Base-by-base conservation (phyloP, 306 rosid genomes). In the Fagus crenata region DNA sequence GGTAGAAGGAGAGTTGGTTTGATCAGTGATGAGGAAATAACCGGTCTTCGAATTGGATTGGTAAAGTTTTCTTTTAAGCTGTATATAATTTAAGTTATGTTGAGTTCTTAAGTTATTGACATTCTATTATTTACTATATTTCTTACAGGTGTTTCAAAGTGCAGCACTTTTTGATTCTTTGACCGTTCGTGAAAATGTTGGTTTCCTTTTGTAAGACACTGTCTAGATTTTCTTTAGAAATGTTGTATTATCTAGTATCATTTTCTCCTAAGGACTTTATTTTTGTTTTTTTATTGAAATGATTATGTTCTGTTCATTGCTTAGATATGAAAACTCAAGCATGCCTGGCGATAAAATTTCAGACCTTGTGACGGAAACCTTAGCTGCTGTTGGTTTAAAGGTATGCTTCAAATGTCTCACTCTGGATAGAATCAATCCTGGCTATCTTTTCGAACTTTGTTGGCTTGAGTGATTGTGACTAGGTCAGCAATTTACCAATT, bases 91-190 rank as follows among this genome's bases (percentile, higher is more conserved):
- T 61, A 39, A 53, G 18, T 32, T 53, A n/a, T 79, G 60, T 69
- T 11, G 51, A n/a, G 18, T 11, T 58, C 22, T 33, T 41, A 53
- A 32, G 36, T 33, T 49, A 37, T 67, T 64, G 14, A 12, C 31
- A 1, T 73, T 78, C 7, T 76, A 32, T 6, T 67, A 46, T 37
- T 7, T 15, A 53, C 13, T 72, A 71, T 58, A 59, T 77, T 32
- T 73, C 51, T 80, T 39, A 83, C 87, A 96, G 99, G 99, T 96
- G 72, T 96, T 96, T 84, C 99, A 96, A 87, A 96, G 99, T 81
- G 99, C 99, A 8, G 99, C 99, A 60, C 99, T 96, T 43, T 96
- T 96, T 90, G 98, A 96, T 86, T 96, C 99, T 67, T 81, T 96
- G 85, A 92, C 93, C 22, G 98, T 96, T 64, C 96, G 97, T 43